A percentile compares a stretch with the other conserved stretches of the same genome.
These are phyloP conservation scores for Elongisporangium senticosum DNA, from an alignment of 352 stramenopile genomes.

Conservation along the genomic window DNA sequence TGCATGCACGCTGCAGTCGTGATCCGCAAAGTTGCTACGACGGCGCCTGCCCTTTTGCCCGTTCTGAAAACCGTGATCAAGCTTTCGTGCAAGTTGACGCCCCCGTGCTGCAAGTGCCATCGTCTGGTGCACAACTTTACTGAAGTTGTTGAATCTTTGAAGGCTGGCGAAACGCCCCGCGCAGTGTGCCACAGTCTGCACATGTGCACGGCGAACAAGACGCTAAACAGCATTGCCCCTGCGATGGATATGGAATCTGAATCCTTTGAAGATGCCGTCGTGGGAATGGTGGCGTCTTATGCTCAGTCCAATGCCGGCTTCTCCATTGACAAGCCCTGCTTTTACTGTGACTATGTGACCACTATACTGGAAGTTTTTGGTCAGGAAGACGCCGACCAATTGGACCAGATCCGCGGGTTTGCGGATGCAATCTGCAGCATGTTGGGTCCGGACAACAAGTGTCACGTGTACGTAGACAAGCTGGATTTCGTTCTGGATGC, in stretches of 20 bases:
- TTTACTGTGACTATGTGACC: conserved; percentile 54
- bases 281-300: not conserved
- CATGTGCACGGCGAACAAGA: conserved; percentile 23
- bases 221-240: not conserved
- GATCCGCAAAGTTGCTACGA: conserved; percentile 34
- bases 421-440: conserved; percentile 52
- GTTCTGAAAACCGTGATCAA: conserved; percentile 35
- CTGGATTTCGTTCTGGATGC: conserved; percentile 43
- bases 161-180: conserved; percentile 37
- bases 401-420: conserved; percentile 41
- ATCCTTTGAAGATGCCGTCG: not conserved
- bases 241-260: not conserved
- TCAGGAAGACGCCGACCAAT: conserved; percentile 34
- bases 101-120: conserved; percentile 38
- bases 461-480: conserved; percentile 37
- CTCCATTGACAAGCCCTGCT: conserved; percentile 31
- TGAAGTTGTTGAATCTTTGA: conserved; percentile 41
- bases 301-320: not conserved
- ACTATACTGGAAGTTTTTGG: conserved; percentile 41
- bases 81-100: conserved; percentile 35
- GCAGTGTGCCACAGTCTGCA: conserved; percentile 34
- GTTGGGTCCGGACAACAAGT: conserved; percentile 39
- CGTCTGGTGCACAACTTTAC: conserved; percentile 49
- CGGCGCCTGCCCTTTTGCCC: conserved; percentile 30
- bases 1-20: conserved; percentile 33